Conservation (phyloP, 2,329 filamentous ascomycete species). For the Fusarium abutilonis region DNA sequence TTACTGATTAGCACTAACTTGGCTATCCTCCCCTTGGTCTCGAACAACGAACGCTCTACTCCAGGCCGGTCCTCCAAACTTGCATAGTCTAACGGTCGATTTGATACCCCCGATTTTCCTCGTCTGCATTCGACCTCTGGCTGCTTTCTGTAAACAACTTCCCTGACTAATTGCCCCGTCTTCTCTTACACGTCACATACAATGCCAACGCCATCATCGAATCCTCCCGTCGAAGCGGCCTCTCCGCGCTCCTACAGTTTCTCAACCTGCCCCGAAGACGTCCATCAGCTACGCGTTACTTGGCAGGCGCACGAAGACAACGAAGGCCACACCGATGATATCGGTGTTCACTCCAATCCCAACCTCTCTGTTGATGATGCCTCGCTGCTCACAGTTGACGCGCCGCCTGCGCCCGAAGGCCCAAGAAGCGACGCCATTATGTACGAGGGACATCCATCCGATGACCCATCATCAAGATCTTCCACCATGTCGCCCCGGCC, state of each 20-base stretch:
- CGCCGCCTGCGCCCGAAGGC: constrained; percentile 35
- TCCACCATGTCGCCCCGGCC: constrained; percentile 57
- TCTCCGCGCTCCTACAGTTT: constrained; percentile 53
- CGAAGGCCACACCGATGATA: constrained; percentile 29
- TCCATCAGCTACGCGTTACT: constrained; percentile 43
- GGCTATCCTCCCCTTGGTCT: constrained; percentile 29
- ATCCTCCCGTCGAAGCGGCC: constrained; percentile 52
- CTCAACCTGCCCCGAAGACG: constrained; percentile 58
- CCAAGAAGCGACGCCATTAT: constrained; percentile 39
- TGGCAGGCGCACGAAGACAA: constrained; percentile 42
- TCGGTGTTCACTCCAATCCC: constrained; percentile 36
- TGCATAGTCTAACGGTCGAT: constrained; percentile 26
- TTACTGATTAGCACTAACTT: constrained; percentile 40
- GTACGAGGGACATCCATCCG: constrained; percentile 42
- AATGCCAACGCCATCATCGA: constrained; percentile 60
- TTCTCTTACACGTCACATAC: constrained; percentile 33
- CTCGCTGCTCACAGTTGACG: constrained; percentile 37
- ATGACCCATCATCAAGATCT: constrained; percentile 51
- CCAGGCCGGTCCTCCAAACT: constrained; percentile 24
- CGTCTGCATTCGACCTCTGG: not conserved
- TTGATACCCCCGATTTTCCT: constrained; percentile 33
- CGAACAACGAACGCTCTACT: constrained; percentile 33
- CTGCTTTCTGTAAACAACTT: constrained; percentile 8
- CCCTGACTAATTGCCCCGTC: constrained; percentile 21
- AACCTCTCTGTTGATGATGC: constrained; percentile 34